Evolutionary conservation across 495 filamentous ascomycete species (phyloP), one percentile per base, ranked within the genome.

Genomic region (Peziza echinospora): DNA sequence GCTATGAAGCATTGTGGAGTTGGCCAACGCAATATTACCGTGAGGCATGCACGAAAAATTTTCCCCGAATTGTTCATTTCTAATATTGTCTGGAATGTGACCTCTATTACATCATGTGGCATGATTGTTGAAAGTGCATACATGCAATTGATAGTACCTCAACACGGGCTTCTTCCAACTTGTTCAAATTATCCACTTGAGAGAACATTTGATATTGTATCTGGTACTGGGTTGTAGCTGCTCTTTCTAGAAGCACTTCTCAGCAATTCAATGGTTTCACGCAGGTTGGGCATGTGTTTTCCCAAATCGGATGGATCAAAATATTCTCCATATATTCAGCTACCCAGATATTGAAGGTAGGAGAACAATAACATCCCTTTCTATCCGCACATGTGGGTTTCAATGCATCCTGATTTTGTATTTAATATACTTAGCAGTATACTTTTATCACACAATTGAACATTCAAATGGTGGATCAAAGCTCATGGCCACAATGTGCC

Each of bases 311-410:
- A 37, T 37, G 30, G 30, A 37, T 37, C 19, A 17, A 13, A 37
- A 17, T 17, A 37, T 37, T 37, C 19, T 37, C 30, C 30, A 37
- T 37, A 37, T 37, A 17, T 3, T 37, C 30, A 37, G 21, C 34
- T 8, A 53, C 17, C 47, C 43, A 50, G 24, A 28, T 24, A 37
- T 21, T 49, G 0, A 49, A 5, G 5, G 46, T 39, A 11, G 30
- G 25, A 26, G 23, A 46, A 16, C 43, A 49, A 2, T 22, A 17
- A 11, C 37, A 41, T n/a, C n/a, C 5, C 5, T 44, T 4, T 1
- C 46, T 16, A 45, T 51, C 37, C 0, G 26, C 24, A 34, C 41
- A 51, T n/a, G n/a, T n/a, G n/a, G n/a, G n/a, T n/a, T n/a, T n/a
- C n/a, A n/a, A n/a, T n/a, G n/a, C n/a, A n/a, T n/a, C n/a, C n/a